Conservation (phyloP, 2,329 filamentous ascomycete genomes). For the Pochonia chlamydosporia region DNA sequence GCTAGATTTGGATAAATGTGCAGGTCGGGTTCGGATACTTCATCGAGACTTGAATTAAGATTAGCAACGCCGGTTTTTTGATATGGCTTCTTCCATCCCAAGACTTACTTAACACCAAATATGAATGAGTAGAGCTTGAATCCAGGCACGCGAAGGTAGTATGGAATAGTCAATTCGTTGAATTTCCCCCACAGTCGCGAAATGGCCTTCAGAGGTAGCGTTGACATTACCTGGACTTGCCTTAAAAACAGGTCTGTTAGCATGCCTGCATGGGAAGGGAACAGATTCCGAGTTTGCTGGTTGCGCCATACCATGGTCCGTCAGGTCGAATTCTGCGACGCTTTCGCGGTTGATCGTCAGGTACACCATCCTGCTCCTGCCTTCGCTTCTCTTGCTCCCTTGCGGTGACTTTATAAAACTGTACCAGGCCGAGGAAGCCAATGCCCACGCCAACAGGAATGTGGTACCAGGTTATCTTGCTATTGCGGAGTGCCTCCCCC, state of each 20-base stretch:
- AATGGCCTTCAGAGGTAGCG: slow-evolving; percentile 81
- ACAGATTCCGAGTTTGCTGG: not conserved
- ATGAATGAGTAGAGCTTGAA: slow-evolving; percentile 88
- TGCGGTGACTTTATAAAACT: slow-evolving; percentile 70
- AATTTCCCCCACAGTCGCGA: slow-evolving; percentile 86
- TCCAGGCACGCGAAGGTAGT: slow-evolving; percentile 79
- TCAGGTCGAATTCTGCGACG: slow-evolving; percentile 66
- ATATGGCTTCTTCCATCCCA: not conserved
- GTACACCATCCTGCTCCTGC: slow-evolving; percentile 37
- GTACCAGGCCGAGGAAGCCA: slow-evolving; percentile 74
- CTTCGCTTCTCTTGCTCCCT: slow-evolving; percentile 46
- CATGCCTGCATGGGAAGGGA: not conserved
- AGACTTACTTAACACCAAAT: slow-evolving; percentile 72
- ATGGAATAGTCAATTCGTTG: slow-evolving; percentile 84
- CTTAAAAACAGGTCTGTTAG: slow-evolving; percentile 23
- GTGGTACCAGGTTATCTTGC: slow-evolving; percentile 76
- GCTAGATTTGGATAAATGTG: slow-evolving; percentile 88
- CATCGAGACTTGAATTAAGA: slow-evolving; percentile 56
- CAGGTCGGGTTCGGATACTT: slow-evolving; percentile 83
- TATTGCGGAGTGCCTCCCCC: slow-evolving; percentile 42
- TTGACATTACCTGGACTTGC: slow-evolving; percentile 93
- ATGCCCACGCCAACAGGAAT: slow-evolving; percentile 85
- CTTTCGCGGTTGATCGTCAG: slow-evolving; percentile 40
- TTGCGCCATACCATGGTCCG: slow-evolving; percentile 64
- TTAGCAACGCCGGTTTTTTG: slow-evolving; percentile 15